These are phyloP conservation scores for Ambrosia hybrid DNA, from an alignment of 140 eudicot genomes.

Conservation along the genomic window DNA sequence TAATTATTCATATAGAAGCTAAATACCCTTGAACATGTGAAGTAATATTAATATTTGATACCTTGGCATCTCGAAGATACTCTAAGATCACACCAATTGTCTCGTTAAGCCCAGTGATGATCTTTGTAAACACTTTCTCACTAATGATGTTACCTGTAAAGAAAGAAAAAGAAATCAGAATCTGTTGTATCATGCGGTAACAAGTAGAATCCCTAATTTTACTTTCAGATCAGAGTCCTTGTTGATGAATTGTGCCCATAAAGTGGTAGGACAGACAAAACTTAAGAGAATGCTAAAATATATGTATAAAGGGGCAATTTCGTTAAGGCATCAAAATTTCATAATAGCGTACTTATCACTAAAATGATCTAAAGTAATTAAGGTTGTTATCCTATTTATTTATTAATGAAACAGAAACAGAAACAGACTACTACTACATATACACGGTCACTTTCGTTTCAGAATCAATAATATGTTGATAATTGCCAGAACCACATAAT, in stretches of 20 bases:
- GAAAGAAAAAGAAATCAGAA: background rate
- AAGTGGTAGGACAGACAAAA: too few species aligned
- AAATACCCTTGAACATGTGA: background rate
- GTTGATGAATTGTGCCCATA: background rate
- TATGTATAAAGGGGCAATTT: too few species aligned
- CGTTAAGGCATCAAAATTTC: too few species aligned
- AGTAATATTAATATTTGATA: conserved; percentile 13
- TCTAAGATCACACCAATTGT: conserved; percentile 74
- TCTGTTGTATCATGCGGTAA: background rate
- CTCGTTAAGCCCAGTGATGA: conserved; percentile 83
- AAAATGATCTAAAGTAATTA: too few species aligned
- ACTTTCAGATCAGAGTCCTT: background rate
- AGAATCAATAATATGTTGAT: too few species aligned
- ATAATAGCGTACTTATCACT: too few species aligned
- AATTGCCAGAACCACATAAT: too few species aligned
- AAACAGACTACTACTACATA: too few species aligned
- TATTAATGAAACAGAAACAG: too few species aligned
- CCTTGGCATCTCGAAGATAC: conserved; percentile 94
- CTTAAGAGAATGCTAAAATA: too few species aligned
- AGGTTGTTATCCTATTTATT: too few species aligned
- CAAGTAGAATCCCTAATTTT: background rate
- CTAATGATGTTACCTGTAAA: conserved; percentile 50
- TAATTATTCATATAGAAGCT: conserved; percentile 13
- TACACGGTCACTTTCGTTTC: too few species aligned
- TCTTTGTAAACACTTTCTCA: conserved; percentile 60